Evolutionary conservation across 2,329 filamentous ascomycete species (phyloP).

Genomic region (Apiospora malaysiana): DNA sequence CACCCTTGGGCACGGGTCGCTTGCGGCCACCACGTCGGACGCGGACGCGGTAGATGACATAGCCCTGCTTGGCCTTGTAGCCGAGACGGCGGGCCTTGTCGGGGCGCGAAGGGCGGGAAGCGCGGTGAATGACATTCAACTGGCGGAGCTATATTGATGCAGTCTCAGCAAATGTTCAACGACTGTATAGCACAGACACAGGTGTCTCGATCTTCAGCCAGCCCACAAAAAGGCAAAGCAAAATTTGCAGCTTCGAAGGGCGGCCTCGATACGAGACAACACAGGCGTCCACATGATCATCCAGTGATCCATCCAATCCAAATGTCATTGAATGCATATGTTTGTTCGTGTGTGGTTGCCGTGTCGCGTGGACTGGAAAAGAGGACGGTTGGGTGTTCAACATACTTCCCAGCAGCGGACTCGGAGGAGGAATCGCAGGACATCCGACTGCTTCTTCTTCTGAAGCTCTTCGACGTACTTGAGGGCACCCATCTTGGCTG

Average conservation of each 20-base stretch:
- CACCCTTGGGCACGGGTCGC: slow-evolving; percentile 94
- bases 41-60: slow-evolving; percentile 99
- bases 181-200: slow-evolving; percentile 87
- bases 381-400: slow-evolving; percentile 48
- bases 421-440: slow-evolving; percentile 99
- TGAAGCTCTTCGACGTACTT: slow-evolving; percentile 99
- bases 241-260: not conserved
- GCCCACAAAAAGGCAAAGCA: slow-evolving; percentile 10
- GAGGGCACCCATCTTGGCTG: slow-evolving; percentile 95
- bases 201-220: not conserved
- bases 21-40: slow-evolving; percentile 99
- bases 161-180: slow-evolving; percentile 99
- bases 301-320: slow-evolving; percentile 31
- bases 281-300: slow-evolving; percentile 42
- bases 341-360: slow-evolving; percentile 30
- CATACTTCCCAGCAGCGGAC: slow-evolving; percentile 99
- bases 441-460: slow-evolving; percentile 99
- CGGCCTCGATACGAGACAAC: slow-evolving; percentile 33
- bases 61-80: slow-evolving; percentile 99
- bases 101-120: slow-evolving; percentile 95
- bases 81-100: slow-evolving; percentile 99
- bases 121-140: slow-evolving; percentile 99
- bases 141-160: slow-evolving; percentile 99
- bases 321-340: slow-evolving; percentile 34
- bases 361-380: slow-evolving; percentile 32